phyloP scores from a whole-genome alignment of 1,139 yeast genomes.

The Tardiomyces depauwii region DNA sequence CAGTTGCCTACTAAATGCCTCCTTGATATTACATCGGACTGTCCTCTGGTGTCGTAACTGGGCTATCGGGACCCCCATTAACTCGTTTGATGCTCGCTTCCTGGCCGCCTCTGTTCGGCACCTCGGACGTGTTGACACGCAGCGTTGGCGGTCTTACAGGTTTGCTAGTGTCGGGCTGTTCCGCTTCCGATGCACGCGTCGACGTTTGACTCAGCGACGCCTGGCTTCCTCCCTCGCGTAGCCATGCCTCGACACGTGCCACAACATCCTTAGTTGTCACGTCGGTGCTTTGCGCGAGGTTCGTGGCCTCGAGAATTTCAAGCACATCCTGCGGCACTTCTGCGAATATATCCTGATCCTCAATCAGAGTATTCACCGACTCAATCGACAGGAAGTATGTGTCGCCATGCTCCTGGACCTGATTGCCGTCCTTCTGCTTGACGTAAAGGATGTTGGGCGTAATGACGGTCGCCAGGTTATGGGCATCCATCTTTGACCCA shows the following conservation, averaged over 20 bases:
- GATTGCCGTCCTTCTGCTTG: constrained; percentile 13
- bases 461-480: constrained; percentile 88
- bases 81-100: neutral
- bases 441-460: constrained; percentile 73
- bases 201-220: neutral
- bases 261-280: constrained; percentile 23
- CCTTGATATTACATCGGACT: neutral
- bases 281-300: constrained; percentile 14
- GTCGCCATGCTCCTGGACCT: constrained; percentile 45
- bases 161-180: neutral
- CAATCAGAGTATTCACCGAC: constrained; percentile 76
- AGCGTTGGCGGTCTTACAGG: neutral
- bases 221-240: neutral
- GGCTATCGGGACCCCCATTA: neutral
- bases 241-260: constrained; percentile 13
- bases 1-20: too few relatives aligned
- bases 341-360: constrained; percentile 70
- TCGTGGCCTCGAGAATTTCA: constrained; percentile 22
- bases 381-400: constrained; percentile 84
- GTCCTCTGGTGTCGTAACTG: neutral
- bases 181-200: neutral
- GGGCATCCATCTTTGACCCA: constrained; percentile 96
- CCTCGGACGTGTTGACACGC: neutral
- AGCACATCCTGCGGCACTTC: constrained; percentile 51
- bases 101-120: neutral